phyloP scores from a whole-genome alignment of 164 flowering plant genomes.

The Chloranthus sessilifolius region DNA sequence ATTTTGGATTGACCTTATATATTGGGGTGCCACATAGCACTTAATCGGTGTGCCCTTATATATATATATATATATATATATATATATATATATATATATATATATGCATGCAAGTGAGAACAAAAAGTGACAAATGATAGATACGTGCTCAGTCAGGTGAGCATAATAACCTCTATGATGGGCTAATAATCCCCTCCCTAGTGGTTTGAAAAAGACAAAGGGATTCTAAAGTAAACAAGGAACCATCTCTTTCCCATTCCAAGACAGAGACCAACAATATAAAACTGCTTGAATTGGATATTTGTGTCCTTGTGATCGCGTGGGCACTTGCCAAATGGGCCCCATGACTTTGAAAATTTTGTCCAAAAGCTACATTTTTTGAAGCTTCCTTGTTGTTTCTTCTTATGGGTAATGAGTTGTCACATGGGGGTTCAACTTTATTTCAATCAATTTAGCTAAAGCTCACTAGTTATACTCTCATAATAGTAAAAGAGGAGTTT shows the following conservation, averaged over 20 bases:
- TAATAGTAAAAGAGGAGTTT: constrained; percentile 29
- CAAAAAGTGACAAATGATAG: constrained; percentile 21
- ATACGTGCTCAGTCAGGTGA: constrained; percentile 19
- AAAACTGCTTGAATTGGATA: constrained; percentile 21
- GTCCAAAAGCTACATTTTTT: constrained; percentile 32
- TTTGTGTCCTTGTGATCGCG: constrained; percentile 52
- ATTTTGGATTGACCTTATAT: no score
- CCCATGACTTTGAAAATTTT: constrained; percentile 25
- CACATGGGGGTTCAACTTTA: constrained; percentile 53
- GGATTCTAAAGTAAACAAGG: not conserved
- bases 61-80: no score
- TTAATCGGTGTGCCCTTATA: no score
- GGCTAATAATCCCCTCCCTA: constrained; percentile 14
- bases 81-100: no score
- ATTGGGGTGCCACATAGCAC: no score
- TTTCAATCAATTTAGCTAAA: constrained; percentile 28
- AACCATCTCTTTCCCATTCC: not conserved
- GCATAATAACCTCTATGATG: constrained; percentile 27
- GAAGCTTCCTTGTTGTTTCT: constrained; percentile 36
- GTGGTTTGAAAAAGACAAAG: constrained; percentile 2
- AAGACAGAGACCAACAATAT: not conserved
- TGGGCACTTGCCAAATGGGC: constrained; percentile 34
- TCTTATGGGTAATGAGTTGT: constrained; percentile 30
- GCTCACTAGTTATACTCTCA: constrained; percentile 18
- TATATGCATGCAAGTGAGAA: constrained; percentile 28